Evolutionary conservation across 139 green algal species (phyloP).

Genomic region (Picochlorum sp.): DNA sequence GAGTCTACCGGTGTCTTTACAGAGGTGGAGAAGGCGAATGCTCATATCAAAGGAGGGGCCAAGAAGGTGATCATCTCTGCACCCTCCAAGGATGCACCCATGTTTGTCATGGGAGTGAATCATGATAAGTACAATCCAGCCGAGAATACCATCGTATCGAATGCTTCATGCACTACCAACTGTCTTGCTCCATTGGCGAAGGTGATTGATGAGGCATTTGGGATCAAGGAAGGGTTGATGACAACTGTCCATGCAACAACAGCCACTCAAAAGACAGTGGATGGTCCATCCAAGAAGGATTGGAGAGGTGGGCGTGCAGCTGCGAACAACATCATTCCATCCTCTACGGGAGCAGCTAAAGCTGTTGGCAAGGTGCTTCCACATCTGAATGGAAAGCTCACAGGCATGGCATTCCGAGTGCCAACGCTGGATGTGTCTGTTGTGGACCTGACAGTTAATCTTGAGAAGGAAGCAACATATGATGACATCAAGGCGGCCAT

Average conservation of each 20-base stretch:
- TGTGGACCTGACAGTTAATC: slow-evolving; percentile 85
- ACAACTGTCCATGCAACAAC: slow-evolving; percentile 85
- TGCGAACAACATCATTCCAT: slow-evolving; percentile 94
- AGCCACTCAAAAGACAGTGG: slow-evolving; percentile 95
- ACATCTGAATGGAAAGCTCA: slow-evolving; percentile 95
- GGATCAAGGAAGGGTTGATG: slow-evolving; percentile 60
- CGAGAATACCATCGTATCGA: slow-evolving; percentile 72
- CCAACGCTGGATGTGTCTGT: slow-evolving; percentile 92
- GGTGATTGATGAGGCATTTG: slow-evolving; percentile 79
- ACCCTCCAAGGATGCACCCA: slow-evolving; percentile 81
- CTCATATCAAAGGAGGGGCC: slow-evolving; percentile 76
- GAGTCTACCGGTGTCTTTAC: slow-evolving; percentile 95
- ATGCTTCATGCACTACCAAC: slow-evolving; percentile 96
- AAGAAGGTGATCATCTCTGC: slow-evolving; percentile 96
- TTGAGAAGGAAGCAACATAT: slow-evolving; percentile 85
- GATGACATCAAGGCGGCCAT: slow-evolving; percentile 83
- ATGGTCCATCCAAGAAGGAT: slow-evolving; percentile 93
- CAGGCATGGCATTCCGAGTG: slow-evolving; percentile 97
- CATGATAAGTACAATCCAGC: slow-evolving; percentile 70
- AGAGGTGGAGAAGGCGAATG: slow-evolving; percentile 61
- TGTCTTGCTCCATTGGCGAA: slow-evolving; percentile 93
- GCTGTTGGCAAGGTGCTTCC: slow-evolving; percentile 85
- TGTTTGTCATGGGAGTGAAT: slow-evolving; percentile 96
- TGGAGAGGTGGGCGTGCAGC: slow-evolving; percentile 90
- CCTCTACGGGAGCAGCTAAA: slow-evolving; percentile 93